A percentile compares a stretch with the other conserved stretches of the same genome.
These are phyloP conservation scores for Carpinus fangiana DNA, from an alignment of 306 rosid species.

Conservation along the genomic window DNA sequence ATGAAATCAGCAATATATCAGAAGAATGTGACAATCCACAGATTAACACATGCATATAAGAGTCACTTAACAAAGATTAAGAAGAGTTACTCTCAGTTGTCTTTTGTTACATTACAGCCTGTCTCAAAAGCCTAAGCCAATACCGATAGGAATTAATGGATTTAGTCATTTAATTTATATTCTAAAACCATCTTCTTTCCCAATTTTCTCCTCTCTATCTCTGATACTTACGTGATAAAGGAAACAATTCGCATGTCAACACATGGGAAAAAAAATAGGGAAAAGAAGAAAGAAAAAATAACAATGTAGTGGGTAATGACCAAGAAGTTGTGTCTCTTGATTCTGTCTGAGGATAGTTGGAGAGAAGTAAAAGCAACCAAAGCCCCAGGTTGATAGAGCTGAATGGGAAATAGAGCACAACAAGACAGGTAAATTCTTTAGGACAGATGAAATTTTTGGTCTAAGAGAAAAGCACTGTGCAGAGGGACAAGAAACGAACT, in stretches of 20 bases:
- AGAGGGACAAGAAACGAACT: background rate
- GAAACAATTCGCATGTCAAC: background rate
- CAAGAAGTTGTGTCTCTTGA: background rate
- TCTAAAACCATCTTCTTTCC: background rate
- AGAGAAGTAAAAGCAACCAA: background rate
- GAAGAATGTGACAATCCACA: conserved; percentile 1
- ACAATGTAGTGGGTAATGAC: background rate
- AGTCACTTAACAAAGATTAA: background rate
- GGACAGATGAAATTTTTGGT: background rate
- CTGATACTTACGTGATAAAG: background rate
- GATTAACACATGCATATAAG: background rate
- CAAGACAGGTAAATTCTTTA: background rate
- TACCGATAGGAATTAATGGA: too few species aligned
- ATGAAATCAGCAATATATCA: conserved; percentile 1
- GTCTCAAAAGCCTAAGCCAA: too few species aligned
- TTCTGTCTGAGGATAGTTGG: background rate
- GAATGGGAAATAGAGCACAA: background rate
- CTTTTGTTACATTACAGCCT: too few species aligned
- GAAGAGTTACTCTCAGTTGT: conserved; percentile 23
- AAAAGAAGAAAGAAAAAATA: background rate
- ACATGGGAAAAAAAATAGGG: background rate
- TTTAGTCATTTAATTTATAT: too few species aligned
- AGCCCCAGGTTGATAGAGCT: background rate
- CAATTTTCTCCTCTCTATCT: conserved; percentile 4
- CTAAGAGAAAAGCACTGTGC: background rate